Percentiles rank a stretch among this genome's conserved stretches.
These are phyloP conservation scores for Pseudevernia furfuracea DNA, from an alignment of 495 filamentous ascomycete genomes.

Conservation along the genomic window DNA sequence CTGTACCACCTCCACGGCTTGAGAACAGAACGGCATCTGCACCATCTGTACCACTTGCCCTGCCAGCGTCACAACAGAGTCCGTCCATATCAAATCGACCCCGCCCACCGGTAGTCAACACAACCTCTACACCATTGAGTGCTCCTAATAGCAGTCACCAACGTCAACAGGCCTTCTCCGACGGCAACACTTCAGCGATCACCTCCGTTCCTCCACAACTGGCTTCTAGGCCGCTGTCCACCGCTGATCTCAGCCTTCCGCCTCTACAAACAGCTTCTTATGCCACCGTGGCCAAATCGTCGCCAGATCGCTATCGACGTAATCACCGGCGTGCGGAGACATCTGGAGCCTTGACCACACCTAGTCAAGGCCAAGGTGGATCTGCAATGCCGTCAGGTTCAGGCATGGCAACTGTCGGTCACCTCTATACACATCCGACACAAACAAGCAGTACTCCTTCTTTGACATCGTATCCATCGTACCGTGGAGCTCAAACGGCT, in stretches of 20 bases:
- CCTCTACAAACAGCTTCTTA: constrained; percentile 33
- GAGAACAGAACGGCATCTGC: constrained; percentile 63
- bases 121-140: constrained; percentile 49
- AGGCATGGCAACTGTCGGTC: constrained; percentile 36
- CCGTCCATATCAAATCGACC: constrained; percentile 39
- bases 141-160: constrained; percentile 29
- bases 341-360: constrained; percentile 21
- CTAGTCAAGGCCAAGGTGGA: constrained; percentile 19
- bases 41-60: constrained; percentile 45
- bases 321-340: constrained; percentile 45
- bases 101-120: constrained; percentile 54
- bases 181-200: constrained; percentile 37
- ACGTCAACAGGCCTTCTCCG: constrained; percentile 30
- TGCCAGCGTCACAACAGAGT: constrained; percentile 38
- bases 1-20: constrained; percentile 52
- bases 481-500: constrained; percentile 21
- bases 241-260: constrained; percentile 42
- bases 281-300: constrained; percentile 42
- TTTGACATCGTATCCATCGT: constrained; percentile 26
- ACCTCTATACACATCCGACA: constrained; percentile 33
- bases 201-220: constrained; percentile 32
- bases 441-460: constrained; percentile 29
- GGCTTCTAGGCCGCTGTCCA: constrained; percentile 43
- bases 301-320: constrained; percentile 61
- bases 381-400: constrained; percentile 39